phyloP scores from a whole-genome alignment of 371 early-diverging fungal genomes.

The Batrachochytrium dendrobatidis region DNA sequence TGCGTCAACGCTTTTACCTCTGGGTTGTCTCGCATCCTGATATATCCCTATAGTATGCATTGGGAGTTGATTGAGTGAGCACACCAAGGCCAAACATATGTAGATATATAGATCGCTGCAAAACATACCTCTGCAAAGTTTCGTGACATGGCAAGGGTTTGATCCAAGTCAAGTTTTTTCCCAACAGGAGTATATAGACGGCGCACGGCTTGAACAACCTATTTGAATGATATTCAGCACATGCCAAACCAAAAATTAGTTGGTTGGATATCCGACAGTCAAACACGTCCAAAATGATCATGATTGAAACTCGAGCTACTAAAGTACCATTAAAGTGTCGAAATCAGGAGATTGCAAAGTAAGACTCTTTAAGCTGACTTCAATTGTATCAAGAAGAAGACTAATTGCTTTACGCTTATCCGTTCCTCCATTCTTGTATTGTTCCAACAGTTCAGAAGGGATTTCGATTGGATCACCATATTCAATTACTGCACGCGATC shows the following conservation, averaged over 20 bases:
- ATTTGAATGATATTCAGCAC: background rate
- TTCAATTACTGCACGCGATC: conserved; percentile 92
- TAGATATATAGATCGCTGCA: background rate
- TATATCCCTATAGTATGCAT: conserved; percentile 59
- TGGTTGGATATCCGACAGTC: too few relatives aligned
- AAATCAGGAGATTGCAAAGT: conserved; percentile 91
- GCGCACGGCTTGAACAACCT: conserved; percentile 88
- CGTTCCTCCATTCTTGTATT: conserved; percentile 73
- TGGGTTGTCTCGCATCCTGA: conserved; percentile 70
- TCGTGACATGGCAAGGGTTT: conserved; percentile 83
- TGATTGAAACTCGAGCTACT: too few relatives aligned
- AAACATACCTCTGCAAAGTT: conserved; percentile 62
- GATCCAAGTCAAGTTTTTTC: conserved; percentile 70
- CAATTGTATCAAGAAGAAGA: conserved; percentile 64
- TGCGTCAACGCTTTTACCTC: conserved; percentile 43
- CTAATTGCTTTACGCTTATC: conserved; percentile 74
- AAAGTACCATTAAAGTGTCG: conserved; percentile 74
- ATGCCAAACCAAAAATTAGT: too few relatives aligned
- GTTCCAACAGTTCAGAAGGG: conserved; percentile 61
- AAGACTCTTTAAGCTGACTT: conserved; percentile 70
- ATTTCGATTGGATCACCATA: conserved; percentile 86
- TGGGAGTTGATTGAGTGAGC: background rate
- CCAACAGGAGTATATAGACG: conserved; percentile 86
- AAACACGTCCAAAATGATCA: too few relatives aligned
- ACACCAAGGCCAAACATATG: background rate